phyloP scores from a whole-genome alignment of 2,329 filamentous ascomycete genomes.

The Colletotrichum sp. region DNA sequence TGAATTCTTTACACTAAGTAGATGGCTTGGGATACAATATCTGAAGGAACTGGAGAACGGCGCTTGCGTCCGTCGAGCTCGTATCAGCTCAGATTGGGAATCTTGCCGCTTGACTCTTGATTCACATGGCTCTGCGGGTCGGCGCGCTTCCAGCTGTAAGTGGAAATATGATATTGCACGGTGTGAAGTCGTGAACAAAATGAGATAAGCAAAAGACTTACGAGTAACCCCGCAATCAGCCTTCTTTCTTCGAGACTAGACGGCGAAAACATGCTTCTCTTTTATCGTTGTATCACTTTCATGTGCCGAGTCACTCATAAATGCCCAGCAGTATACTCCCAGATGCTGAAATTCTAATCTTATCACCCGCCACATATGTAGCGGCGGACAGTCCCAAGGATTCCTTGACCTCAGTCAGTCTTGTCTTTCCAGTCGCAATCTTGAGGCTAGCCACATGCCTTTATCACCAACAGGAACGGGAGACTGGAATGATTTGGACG shows the following conservation, averaged over 20 bases:
- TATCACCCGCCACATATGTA: neutral
- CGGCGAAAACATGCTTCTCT: neutral
- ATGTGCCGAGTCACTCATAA: neutral
- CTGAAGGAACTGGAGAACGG: neutral
- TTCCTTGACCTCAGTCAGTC: neutral
- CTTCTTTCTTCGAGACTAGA: neutral
- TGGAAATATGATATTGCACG: neutral
- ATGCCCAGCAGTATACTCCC: neutral
- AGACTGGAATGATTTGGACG: rapidly evolving
- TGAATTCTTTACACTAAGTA: neutral
- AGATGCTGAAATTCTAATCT: neutral
- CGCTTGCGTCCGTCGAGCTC: neutral
- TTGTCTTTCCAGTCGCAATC: neutral
- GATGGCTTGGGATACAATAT: too few species aligned
- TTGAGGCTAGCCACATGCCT: neutral
- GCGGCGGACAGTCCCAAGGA: neutral
- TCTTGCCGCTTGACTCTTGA: neutral
- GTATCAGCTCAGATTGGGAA: neutral
- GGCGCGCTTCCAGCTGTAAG: neutral
- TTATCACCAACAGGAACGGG: neutral
- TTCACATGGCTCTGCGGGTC: neutral
- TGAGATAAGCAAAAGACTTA: neutral
- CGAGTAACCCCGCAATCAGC: neutral
- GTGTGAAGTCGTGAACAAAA: neutral
- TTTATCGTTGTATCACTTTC: neutral